Evolutionary conservation across 1,284 basidiomycete species (phyloP).

Genomic region (Moesziomyces antarcticus): DNA sequence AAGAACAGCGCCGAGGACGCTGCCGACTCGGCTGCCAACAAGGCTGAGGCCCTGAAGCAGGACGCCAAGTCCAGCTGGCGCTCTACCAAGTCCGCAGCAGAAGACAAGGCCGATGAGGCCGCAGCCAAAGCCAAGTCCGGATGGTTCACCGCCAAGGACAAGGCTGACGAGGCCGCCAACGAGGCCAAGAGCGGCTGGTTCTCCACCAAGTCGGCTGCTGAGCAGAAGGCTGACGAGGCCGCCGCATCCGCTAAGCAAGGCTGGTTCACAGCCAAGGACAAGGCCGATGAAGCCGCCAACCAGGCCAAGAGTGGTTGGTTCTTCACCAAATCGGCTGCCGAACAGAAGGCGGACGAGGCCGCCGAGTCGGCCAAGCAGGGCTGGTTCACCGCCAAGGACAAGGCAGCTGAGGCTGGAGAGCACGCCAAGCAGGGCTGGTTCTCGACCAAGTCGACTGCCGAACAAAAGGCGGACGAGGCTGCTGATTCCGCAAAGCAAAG

Average conservation of each 20-base stretch:
- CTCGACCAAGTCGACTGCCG: slow-evolving; percentile 14
- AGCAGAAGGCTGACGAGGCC: slow-evolving; percentile 36
- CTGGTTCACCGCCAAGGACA: slow-evolving; percentile 23
- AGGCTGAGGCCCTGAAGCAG: slow-evolving; percentile 31
- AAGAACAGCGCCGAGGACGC: slow-evolving; percentile 28
- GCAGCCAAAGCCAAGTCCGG: slow-evolving; percentile 27
- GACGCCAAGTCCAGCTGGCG: slow-evolving; percentile 39
- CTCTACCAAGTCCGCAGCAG: slow-evolving; percentile 33
- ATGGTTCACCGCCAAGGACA: slow-evolving; percentile 29
- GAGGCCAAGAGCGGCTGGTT: slow-evolving; percentile 20
- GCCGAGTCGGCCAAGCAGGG: slow-evolving; percentile 6
- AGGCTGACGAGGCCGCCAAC: slow-evolving; percentile 21
- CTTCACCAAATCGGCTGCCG: slow-evolving; percentile 24
- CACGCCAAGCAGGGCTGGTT: slow-evolving; percentile 23
- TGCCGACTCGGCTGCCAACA: slow-evolving; percentile 15
- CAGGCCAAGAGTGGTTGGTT: slow-evolving; percentile 16
- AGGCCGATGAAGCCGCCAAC: slow-evolving; percentile 30
- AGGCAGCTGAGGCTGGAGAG: slow-evolving; percentile 13
- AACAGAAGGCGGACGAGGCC: slow-evolving; percentile 28
- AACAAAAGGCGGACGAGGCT: slow-evolving; percentile 23
- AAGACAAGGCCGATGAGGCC: slow-evolving; percentile 29
- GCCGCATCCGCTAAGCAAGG: slow-evolving; percentile 20
- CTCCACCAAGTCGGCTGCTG: slow-evolving; percentile 15
- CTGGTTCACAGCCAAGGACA: slow-evolving; percentile 40
- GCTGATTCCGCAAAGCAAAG: slow-evolving; percentile 9